Conservation (phyloP, 2,329 filamentous ascomycete genomes). For the Scytalidium sp. region DNA sequence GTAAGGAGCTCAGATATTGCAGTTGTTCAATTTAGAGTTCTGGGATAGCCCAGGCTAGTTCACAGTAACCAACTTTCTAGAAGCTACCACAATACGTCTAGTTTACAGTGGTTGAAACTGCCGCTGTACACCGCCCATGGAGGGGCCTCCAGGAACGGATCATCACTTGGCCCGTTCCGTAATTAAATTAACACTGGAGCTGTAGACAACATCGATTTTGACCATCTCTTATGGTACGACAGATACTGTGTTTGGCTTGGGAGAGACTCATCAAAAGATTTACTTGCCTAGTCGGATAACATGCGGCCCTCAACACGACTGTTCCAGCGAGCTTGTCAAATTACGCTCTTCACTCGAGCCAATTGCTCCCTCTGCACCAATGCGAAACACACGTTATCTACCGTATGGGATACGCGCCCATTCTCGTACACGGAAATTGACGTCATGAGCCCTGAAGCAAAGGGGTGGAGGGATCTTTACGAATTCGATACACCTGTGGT, state of each 20-base stretch:
- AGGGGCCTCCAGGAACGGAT: not conserved
- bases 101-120: not conserved
- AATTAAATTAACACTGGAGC: not conserved
- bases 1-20: not conserved
- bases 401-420: constrained; percentile 63
- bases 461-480: constrained; percentile 69
- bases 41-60: not conserved
- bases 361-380: constrained; percentile 70
- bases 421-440: constrained; percentile 70
- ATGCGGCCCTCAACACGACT: constrained; percentile 53
- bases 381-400: constrained; percentile 65
- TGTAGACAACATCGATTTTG: not conserved
- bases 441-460: constrained; percentile 60
- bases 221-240: not conserved
- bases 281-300: not conserved
- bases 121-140: not conserved
- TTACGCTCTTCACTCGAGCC: constrained; percentile 72
- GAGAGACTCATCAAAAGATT: not conserved
- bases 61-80: not conserved
- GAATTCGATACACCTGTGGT: constrained; percentile 83
- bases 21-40: not conserved
- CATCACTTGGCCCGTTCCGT: not conserved
- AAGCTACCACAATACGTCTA: not conserved
- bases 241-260: not conserved
- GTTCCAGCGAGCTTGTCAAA: constrained; percentile 52